A percentile compares a stretch with the other conserved stretches of the same genome.
These are phyloP conservation scores for Protomyces gravidus DNA, from an alignment of 1,139 yeast genomes.

Conservation along the genomic window DNA sequence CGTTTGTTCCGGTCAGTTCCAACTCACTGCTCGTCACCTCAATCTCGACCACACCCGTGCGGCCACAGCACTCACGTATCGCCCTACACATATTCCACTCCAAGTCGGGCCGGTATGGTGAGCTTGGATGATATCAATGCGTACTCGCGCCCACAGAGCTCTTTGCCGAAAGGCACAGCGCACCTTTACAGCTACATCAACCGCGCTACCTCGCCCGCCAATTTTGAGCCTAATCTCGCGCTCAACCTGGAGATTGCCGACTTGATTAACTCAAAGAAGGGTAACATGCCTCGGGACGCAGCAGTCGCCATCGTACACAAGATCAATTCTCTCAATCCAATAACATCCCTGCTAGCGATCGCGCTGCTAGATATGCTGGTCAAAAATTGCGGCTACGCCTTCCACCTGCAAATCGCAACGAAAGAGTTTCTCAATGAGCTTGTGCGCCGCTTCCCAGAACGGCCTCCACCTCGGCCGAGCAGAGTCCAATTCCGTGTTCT, in stretches of 20 bases:
- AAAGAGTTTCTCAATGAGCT: slow-evolving; percentile 91
- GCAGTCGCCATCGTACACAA: slow-evolving; percentile 83
- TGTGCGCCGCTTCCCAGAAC: slow-evolving; percentile 89
- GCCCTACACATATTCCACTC: neutral
- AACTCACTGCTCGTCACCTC: neutral
- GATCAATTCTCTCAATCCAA: slow-evolving; percentile 77
- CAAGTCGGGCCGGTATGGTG: slow-evolving; percentile 20
- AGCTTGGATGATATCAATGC: slow-evolving; percentile 25
- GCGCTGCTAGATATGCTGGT: slow-evolving; percentile 79
- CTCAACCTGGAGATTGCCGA: slow-evolving; percentile 91
- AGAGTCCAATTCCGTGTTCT: slow-evolving; percentile 78
- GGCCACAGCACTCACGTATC: neutral
- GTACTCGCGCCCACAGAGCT: slow-evolving; percentile 19
- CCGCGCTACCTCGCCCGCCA: slow-evolving; percentile 82
- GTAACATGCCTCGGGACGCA: slow-evolving; percentile 79
- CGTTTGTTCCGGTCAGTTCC: too few relatives aligned
- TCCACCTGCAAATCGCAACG: slow-evolving; percentile 88
- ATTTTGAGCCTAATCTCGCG: slow-evolving; percentile 82
- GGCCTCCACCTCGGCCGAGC: slow-evolving; percentile 82
- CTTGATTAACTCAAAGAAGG: slow-evolving; percentile 86
- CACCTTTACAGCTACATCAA: slow-evolving; percentile 42
- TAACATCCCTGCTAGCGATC: slow-evolving; percentile 60
- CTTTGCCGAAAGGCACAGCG: slow-evolving; percentile 17
- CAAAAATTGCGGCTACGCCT: slow-evolving; percentile 95
- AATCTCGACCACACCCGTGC: neutral